Percentiles rank a stretch among this genome's conserved stretches.
Conservation (phyloP, 2,329 filamentous ascomycete species). For the Calonectria naviculata region DNA sequence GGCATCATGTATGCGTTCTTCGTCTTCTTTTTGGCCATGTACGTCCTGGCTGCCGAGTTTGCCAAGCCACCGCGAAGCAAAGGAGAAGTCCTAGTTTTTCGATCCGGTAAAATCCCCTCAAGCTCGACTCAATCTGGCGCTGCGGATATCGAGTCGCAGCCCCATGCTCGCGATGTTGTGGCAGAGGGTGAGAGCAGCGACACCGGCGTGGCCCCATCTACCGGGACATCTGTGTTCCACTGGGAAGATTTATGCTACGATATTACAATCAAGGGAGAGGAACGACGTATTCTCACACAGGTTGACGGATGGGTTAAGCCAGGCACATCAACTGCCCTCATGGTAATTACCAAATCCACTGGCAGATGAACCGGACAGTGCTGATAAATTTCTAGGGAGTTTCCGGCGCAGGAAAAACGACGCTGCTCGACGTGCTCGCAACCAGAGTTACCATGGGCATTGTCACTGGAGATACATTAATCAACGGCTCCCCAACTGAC, state of each 20-base stretch:
- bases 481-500: conserved; percentile 75
- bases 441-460: conserved; percentile 90
- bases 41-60: conserved; percentile 73
- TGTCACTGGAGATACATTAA: conserved; percentile 83
- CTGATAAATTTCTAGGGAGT: conserved; percentile 64
- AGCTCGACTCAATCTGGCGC: not conserved
- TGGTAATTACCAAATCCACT: conserved; percentile 62
- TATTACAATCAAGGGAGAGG: conserved; percentile 80
- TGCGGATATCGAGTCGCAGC: not conserved
- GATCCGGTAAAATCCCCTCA: conserved; percentile 50
- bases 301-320: conserved; percentile 96
- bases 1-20: conserved; percentile 76
- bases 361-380: no score
- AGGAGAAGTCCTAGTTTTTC: conserved; percentile 81
- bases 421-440: conserved; percentile 86
- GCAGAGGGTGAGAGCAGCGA: not conserved
- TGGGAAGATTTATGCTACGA: conserved; percentile 82
- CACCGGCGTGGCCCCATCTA: not conserved
- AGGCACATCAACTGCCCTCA: conserved; percentile 87
- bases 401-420: conserved; percentile 92
- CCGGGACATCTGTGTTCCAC: conserved; percentile 63
- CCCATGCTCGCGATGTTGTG: not conserved
- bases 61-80: conserved; percentile 76
- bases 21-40: conserved; percentile 68
- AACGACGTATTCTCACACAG: conserved; percentile 81